Conservation (phyloP, 2,329 filamentous ascomycete species). For the Zymoseptoria ardabiliae region DNA sequence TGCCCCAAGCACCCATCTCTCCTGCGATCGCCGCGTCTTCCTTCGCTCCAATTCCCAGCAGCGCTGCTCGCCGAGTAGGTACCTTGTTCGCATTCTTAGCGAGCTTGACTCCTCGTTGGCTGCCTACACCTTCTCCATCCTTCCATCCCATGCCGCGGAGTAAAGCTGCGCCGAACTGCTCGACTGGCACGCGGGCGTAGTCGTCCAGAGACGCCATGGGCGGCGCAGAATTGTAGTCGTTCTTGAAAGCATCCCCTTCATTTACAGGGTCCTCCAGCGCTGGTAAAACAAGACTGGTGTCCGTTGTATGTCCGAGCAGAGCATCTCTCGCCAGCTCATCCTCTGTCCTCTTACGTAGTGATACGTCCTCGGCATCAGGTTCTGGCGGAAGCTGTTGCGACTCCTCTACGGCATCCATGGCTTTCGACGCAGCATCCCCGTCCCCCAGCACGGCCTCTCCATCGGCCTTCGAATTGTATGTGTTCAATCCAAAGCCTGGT, state of each 20-base stretch:
- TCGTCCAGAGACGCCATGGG: slow-evolving; percentile 71
- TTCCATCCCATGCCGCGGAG: slow-evolving; percentile 96
- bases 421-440: slow-evolving; percentile 10
- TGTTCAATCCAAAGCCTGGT: slow-evolving; percentile 49
- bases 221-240: slow-evolving; percentile 64
- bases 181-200: slow-evolving; percentile 83
- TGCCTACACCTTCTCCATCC: slow-evolving; percentile 53
- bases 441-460: slow-evolving; percentile 14
- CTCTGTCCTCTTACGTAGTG: slow-evolving; percentile 38
- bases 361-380: slow-evolving; percentile 2
- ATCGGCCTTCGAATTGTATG: slow-evolving; percentile 19
- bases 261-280: slow-evolving; percentile 22
- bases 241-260: slow-evolving; percentile 27
- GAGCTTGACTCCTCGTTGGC: slow-evolving; percentile 37
- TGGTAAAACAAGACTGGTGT: slow-evolving; percentile 35
- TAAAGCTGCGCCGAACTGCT: slow-evolving; percentile 87
- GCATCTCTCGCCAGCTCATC: slow-evolving; percentile 51
- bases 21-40: slow-evolving; percentile 57
- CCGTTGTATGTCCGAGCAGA: slow-evolving; percentile 33
- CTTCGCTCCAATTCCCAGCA: slow-evolving; percentile 84
- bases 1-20: slow-evolving; percentile 75
- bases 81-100: slow-evolving; percentile 49
- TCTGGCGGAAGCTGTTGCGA: slow-evolving; percentile 1
- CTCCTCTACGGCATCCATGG: not conserved
- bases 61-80: slow-evolving; percentile 64